Evolutionary conservation across 768 basidiomycete species (phyloP).

Genomic region (Termitomyces sp.): DNA sequence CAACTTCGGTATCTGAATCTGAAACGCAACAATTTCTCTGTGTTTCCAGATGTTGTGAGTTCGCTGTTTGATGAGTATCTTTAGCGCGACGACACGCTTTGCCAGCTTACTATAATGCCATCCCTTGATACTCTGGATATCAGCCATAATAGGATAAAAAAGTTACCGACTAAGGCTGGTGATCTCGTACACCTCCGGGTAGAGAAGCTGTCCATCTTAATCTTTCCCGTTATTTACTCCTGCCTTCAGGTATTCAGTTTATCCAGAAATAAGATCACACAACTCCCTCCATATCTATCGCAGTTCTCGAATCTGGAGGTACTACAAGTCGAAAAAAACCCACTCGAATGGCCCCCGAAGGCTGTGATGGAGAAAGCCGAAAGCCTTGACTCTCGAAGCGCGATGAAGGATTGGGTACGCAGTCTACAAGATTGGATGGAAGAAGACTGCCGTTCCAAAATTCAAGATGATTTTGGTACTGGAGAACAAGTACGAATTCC

Average conservation of each 20-base stretch:
- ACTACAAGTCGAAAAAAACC: conserved; percentile 86
- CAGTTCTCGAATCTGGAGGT: conserved; percentile 71
- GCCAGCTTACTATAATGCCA: conserved; percentile 75
- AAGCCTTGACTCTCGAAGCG: conserved; percentile 39
- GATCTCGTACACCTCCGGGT: conserved; percentile 73
- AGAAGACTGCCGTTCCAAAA: conserved; percentile 34
- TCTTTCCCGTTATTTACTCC: not conserved
- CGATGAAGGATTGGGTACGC: conserved; percentile 68
- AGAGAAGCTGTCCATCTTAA: conserved; percentile 15
- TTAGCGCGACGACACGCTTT: conserved; percentile 4
- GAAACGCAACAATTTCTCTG: conserved; percentile 75
- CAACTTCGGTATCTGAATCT: conserved; percentile 83
- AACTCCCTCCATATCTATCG: conserved; percentile 73
- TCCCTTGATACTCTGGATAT: conserved; percentile 93
- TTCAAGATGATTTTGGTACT: conserved; percentile 46
- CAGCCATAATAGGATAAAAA: conserved; percentile 84
- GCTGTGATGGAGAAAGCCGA: conserved; percentile 41
- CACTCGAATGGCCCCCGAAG: conserved; percentile 88
- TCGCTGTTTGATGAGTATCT: conserved; percentile 21
- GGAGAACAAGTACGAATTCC: conserved; percentile 40
- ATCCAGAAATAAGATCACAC: conserved; percentile 77
- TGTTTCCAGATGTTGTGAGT: conserved; percentile 80
- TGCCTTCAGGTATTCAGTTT: conserved; percentile 72
- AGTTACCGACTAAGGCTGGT: conserved; percentile 76
- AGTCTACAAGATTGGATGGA: conserved; percentile 75